A percentile compares a stretch with the other conserved stretches of the same genome.
phyloP scores from a whole-genome alignment of 164 flowering plant species.

The Vitis cinerea region DNA sequence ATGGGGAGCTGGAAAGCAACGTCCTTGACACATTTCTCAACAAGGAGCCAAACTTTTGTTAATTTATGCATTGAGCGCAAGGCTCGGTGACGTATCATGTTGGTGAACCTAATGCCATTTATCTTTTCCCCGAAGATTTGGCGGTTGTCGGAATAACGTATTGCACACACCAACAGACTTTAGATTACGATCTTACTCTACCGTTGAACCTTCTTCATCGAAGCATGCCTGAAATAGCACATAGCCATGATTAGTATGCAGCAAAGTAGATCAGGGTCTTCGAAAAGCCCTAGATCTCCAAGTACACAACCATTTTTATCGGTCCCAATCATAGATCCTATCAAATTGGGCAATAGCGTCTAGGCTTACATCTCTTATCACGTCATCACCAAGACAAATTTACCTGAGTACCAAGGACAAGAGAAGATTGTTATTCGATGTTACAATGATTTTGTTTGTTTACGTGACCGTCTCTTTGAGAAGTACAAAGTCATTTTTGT shows the following conservation, averaged over 20 bases:
- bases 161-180: no score
- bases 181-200: no score
- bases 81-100: no score
- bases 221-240: not conserved
- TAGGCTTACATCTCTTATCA: conserved; percentile 95
- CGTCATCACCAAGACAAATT: conserved; percentile 97
- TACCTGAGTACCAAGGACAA: conserved; percentile 84
- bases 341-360: conserved; percentile 94
- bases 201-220: conserved; percentile 1
- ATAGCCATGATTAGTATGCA: conserved; percentile 33
- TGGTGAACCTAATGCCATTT: no score
- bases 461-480: conserved; percentile 89
- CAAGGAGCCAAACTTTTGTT: no score
- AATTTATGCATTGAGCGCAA: no score
- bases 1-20: no score
- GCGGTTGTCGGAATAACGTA: no score
- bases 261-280: conserved; percentile 56
- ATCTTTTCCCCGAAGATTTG: no score
- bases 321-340: conserved; percentile 90
- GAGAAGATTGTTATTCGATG: conserved; percentile 97
- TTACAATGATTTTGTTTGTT: conserved; percentile 96
- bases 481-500: conserved; percentile 92
- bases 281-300: conserved; percentile 88
- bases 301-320: conserved; percentile 69
- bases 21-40: no score